Percentiles rank a stretch among this genome's conserved stretches.
These are phyloP conservation scores for Chlamydomonas schloesseri DNA, from an alignment of 139 green algal genomes.

Conservation along the genomic window DNA sequence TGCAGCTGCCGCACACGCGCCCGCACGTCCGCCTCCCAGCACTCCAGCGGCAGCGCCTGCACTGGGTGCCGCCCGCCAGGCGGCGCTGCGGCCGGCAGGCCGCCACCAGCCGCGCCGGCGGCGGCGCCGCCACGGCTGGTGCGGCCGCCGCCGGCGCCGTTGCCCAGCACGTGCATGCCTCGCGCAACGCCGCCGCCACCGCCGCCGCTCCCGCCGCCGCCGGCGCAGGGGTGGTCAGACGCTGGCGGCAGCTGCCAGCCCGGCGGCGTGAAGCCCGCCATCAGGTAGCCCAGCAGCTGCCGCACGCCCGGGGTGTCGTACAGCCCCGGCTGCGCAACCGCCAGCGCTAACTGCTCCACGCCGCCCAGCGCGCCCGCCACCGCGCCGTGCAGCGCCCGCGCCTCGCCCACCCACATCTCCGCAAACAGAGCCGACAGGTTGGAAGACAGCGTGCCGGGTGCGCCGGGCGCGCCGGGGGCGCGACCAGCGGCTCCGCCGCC, in stretches of 20 bases:
- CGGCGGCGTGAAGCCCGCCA: slow-evolving; percentile 28
- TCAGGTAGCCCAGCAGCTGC: slow-evolving; percentile 23
- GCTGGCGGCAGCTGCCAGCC: slow-evolving; percentile 30
- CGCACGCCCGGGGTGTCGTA: slow-evolving; percentile 37
- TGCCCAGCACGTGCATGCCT: slow-evolving; percentile 7
- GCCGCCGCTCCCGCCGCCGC: background rate
- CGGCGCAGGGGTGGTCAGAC: background rate
- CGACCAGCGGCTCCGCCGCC: background rate
- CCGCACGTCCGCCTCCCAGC: background rate
- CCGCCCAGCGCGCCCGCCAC: slow-evolving; percentile 14
- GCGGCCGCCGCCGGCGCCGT: slow-evolving; percentile 12
- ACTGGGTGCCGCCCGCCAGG: background rate
- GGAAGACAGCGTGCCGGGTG: background rate
- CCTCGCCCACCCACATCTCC: slow-evolving; percentile 32
- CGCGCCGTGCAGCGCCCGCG: background rate
- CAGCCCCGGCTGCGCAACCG: background rate
- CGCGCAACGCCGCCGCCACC: background rate
- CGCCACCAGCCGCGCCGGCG: background rate
- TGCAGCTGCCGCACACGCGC: background rate
- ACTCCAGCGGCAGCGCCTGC: slow-evolving; percentile 1
- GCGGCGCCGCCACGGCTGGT: slow-evolving; percentile 3
- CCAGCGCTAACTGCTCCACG: slow-evolving; percentile 29
- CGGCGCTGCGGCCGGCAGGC: background rate
- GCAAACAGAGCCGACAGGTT: slow-evolving; percentile 30
- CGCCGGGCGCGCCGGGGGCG: background rate